phyloP scores from a whole-genome alignment of 805 yeast genomes.

The Candida ulmi region DNA sequence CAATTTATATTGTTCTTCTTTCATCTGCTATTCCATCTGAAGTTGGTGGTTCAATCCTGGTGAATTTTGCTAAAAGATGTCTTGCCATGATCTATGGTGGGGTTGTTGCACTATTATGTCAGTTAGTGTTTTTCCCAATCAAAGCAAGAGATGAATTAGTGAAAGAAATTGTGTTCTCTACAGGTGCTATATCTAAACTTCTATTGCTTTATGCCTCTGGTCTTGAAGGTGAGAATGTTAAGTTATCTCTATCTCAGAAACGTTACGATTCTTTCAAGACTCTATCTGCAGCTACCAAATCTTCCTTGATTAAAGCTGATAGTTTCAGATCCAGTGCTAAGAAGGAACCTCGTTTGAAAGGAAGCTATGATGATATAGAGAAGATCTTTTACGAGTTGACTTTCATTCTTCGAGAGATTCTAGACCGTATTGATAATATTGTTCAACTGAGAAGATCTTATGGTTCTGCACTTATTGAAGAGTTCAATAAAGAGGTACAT shows the following conservation, averaged over 20 bases:
- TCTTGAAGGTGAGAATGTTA: slow-evolving; percentile 26
- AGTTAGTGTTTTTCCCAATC: slow-evolving; percentile 39
- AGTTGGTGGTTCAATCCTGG: slow-evolving; percentile 33
- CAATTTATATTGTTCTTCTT: slow-evolving; percentile 40
- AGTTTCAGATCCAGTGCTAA: slow-evolving; percentile 34
- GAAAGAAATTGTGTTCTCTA: slow-evolving; percentile 34
- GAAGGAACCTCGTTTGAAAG: slow-evolving; percentile 45
- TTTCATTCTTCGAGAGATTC: slow-evolving; percentile 38
- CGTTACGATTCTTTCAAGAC: slow-evolving; percentile 28
- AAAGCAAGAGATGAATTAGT: slow-evolving; percentile 41
- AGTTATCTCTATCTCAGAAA: slow-evolving; percentile 23
- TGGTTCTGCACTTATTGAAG: slow-evolving; percentile 43
- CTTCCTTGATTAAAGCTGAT: slow-evolving; percentile 34
- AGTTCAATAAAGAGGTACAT: slow-evolving; percentile 32
- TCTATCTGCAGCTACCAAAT: slow-evolving; percentile 31
- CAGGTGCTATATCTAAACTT: slow-evolving; percentile 35
- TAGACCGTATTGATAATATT: slow-evolving; percentile 42
- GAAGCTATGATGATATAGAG: slow-evolving; percentile 34
- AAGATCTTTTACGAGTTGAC: slow-evolving; percentile 38
- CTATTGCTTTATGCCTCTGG: slow-evolving; percentile 34
- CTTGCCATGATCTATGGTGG: slow-evolving; percentile 48
- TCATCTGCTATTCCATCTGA: slow-evolving; percentile 36
- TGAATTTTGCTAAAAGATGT: slow-evolving; percentile 44
- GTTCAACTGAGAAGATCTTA: slow-evolving; percentile 35
- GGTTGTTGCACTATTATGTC: slow-evolving; percentile 39